phyloP scores from a whole-genome alignment of 2,329 filamentous ascomycete genomes.

The Neopestalotiopsis rosae region DNA sequence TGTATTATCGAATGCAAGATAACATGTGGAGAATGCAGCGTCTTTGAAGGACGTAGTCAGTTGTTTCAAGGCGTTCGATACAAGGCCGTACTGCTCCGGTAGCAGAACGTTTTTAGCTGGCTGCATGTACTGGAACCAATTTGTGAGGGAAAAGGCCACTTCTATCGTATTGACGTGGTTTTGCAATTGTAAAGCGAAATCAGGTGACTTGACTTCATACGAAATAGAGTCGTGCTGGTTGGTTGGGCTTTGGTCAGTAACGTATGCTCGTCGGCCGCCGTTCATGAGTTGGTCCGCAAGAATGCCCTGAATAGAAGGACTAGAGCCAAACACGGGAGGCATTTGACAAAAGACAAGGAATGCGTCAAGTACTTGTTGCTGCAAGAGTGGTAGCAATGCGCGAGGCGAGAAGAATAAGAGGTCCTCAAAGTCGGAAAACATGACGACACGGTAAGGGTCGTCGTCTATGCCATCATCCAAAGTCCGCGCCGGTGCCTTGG shows the following conservation, averaged over 20 bases:
- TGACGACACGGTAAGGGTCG: conserved; percentile 82
- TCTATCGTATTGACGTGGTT: conserved; percentile 41
- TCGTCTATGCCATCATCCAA: conserved; percentile 77
- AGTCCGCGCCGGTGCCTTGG: conserved; percentile 72
- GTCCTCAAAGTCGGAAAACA: conserved; percentile 76
- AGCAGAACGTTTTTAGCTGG: conserved; percentile 26
- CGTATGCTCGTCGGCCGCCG: conserved; percentile 37
- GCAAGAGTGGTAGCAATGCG: conserved; percentile 38
- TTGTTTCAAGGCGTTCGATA: conserved; percentile 60
- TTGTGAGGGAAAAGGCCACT: conserved; percentile 53
- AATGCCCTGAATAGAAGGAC: conserved; percentile 39
- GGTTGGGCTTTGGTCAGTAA: conserved; percentile 25
- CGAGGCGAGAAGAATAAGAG: conserved; percentile 61
- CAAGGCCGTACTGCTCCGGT: conserved; percentile 49
- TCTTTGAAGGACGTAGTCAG: conserved; percentile 54
- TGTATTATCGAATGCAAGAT: conserved; percentile 68
- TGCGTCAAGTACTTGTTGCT: conserved; percentile 64
- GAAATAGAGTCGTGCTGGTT: conserved; percentile 9
- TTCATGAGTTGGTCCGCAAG: conserved; percentile 58
- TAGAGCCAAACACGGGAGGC: conserved; percentile 51
- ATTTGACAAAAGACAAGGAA: conserved; percentile 73
- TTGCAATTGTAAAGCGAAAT: conserved; percentile 30
- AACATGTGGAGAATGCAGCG: conserved; percentile 68
- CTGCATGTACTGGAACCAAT: conserved; percentile 51
- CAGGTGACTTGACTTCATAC: conserved; percentile 23